phyloP scores from a whole-genome alignment of 2,329 filamentous ascomycete species.

The Fonsecaea multimorphosa region DNA sequence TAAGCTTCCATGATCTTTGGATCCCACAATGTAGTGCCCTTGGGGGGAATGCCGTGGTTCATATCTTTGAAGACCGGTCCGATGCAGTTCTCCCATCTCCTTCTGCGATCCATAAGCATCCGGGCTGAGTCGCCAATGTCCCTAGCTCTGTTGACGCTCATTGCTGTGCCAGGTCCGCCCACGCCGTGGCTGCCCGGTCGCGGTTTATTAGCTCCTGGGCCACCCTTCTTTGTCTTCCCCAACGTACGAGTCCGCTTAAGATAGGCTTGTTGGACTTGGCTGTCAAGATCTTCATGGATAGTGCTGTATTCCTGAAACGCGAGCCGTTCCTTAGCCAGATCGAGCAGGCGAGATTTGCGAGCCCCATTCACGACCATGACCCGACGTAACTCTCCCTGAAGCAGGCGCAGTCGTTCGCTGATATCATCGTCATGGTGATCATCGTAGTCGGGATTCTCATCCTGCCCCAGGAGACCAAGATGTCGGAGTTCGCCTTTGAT shows the following conservation, averaged over 20 bases:
- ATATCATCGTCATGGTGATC: conserved; percentile 93
- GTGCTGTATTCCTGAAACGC: conserved; percentile 96
- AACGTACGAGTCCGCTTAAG: conserved; percentile 93
- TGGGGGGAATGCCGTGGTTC: conserved; percentile 73
- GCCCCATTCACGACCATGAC: conserved; percentile 88
- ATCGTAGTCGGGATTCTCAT: conserved; percentile 78
- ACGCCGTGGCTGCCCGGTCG: conserved; percentile 64
- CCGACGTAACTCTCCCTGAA: conserved; percentile 81
- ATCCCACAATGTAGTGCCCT: conserved; percentile 76
- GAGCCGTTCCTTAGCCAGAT: conserved; percentile 89
- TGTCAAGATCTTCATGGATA: conserved; percentile 94
- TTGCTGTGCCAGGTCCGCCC: conserved; percentile 55
- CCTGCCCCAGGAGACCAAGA: conserved; percentile 80
- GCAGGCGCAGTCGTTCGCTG: conserved; percentile 80
- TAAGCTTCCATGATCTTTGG: conserved; percentile 73
- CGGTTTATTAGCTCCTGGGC: conserved; percentile 63
- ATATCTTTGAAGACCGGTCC: conserved; percentile 89
- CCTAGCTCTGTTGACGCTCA: conserved; percentile 68
- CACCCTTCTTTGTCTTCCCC: conserved; percentile 90
- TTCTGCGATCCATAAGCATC: conserved; percentile 87
- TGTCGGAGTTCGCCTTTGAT: conserved; percentile 89
- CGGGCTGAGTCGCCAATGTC: conserved; percentile 86
- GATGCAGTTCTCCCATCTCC: conserved; percentile 89
- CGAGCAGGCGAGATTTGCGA: conserved; percentile 82
- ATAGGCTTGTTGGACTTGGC: conserved; percentile 92